These are phyloP conservation scores for Globisporangium paroecandrum DNA, from an alignment of 352 stramenopile genomes.

Conservation along the genomic window DNA sequence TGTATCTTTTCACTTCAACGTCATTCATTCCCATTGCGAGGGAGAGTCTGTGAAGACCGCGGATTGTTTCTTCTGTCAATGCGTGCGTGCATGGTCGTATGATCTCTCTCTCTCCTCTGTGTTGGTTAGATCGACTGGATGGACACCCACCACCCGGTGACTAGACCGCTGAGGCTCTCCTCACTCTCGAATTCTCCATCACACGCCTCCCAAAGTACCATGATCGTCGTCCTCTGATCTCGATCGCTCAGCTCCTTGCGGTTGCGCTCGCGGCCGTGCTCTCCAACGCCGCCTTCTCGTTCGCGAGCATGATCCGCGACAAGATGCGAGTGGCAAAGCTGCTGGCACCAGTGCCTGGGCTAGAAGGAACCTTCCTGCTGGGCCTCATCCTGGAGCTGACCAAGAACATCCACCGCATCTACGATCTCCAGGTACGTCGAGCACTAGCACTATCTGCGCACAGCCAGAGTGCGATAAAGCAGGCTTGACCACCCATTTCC, in stretches of 20 bases:
- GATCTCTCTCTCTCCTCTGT: too few species aligned
- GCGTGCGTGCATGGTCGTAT: too few species aligned
- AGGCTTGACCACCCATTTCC: too few species aligned
- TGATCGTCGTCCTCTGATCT: background rate
- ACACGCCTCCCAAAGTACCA: background rate
- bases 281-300: background rate
- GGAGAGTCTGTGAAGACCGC: too few species aligned
- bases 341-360: slow-evolving; percentile 12
- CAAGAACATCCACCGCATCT: slow-evolving; percentile 17
- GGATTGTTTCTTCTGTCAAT: too few species aligned
- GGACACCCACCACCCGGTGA: too few species aligned
- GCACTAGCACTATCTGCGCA: background rate
- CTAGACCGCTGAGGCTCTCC: background rate
- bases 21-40: too few species aligned
- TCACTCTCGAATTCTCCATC: background rate
- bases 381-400: slow-evolving; percentile 12
- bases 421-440: slow-evolving; percentile 20
- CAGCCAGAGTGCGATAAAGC: background rate
- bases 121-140: too few species aligned
- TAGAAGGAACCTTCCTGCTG: slow-evolving; percentile 8
- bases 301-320: background rate
- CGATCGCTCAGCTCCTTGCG: background rate
- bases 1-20: too few species aligned
- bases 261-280: slow-evolving; percentile 3
- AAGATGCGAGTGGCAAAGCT: slow-evolving; percentile 14